Percentiles rank a stretch among this genome's conserved stretches.
Evolutionary conservation across 345 rosid genomes (phyloP).

Genomic region (Euphorbia lathyris): DNA sequence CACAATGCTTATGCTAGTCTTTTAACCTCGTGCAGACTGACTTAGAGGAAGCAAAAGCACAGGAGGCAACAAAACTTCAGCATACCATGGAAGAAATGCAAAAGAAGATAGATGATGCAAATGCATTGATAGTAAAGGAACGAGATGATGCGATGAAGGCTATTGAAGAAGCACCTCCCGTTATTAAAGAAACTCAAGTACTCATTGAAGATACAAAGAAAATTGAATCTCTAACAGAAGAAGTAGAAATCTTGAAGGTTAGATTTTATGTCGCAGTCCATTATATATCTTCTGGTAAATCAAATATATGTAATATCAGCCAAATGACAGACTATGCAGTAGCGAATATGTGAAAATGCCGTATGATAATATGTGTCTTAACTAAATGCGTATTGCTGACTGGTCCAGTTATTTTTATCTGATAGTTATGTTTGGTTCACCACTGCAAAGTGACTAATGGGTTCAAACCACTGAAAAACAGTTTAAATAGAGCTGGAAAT

Average conservation of each 20-base stretch:
- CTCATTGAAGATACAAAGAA: constrained; percentile 45
- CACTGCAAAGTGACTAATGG: no score
- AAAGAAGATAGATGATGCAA: constrained; percentile 43
- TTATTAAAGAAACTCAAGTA: constrained; percentile 47
- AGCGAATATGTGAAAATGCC: no score
- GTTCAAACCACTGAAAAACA: no score
- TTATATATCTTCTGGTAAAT: background rate
- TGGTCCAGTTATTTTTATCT: no score
- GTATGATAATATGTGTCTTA: no score
- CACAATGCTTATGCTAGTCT: constrained; percentile 7
- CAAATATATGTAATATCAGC: background rate
- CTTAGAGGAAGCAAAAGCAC: constrained; percentile 44
- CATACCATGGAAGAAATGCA: constrained; percentile 37
- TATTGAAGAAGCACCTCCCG: constrained; percentile 51
- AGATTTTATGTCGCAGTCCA: constrained; percentile 9
- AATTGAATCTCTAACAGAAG: constrained; percentile 37
- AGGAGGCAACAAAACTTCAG: constrained; percentile 42
- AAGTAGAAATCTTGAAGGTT: constrained; percentile 47
- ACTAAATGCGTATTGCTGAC: no score
- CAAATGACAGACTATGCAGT: constrained; percentile 2
- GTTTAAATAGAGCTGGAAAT: no score
- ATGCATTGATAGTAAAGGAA: constrained; percentile 32
- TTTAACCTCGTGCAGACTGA: constrained; percentile 36
- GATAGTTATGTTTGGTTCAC: no score
- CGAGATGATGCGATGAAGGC: constrained; percentile 41